Conservation (phyloP, 2,329 filamentous ascomycete genomes). For the Fusarium sp. region DNA sequence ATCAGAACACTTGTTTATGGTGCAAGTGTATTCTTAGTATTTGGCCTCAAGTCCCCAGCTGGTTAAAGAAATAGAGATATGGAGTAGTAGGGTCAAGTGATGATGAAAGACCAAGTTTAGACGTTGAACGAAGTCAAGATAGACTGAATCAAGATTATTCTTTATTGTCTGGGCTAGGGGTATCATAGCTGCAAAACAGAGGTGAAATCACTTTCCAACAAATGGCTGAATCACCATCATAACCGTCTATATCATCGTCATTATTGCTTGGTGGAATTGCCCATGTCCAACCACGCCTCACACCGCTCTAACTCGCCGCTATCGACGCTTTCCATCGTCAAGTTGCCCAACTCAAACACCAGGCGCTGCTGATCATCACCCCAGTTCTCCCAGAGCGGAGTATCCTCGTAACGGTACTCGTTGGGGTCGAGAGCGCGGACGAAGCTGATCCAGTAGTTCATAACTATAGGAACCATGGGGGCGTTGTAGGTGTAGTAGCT, state of each 20-base stretch:
- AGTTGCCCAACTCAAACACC: conserved; percentile 54
- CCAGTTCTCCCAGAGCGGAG: conserved; percentile 59
- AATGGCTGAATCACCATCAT: conserved; percentile 6
- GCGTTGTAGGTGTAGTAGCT: conserved; percentile 61
- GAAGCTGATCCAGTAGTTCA: conserved; percentile 65
- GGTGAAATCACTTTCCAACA: not conserved
- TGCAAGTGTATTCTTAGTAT: not conserved
- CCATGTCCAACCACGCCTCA: conserved; percentile 56
- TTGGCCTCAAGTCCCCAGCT: not conserved
- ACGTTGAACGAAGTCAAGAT: not conserved
- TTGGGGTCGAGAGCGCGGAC: conserved; percentile 61
- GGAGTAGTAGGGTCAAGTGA: not conserved
- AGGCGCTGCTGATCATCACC: conserved; percentile 48
- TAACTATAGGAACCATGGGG: conserved; percentile 58
- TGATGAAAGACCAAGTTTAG: not conserved
- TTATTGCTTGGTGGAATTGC: conserved; percentile 45
- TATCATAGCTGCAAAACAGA: conserved; percentile 28
- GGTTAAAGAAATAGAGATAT: not conserved
- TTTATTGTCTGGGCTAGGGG: conserved; percentile 15
- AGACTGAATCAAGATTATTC: not conserved
- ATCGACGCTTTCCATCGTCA: conserved; percentile 55
- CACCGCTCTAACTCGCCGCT: conserved; percentile 54
- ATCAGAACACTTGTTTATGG: conserved; percentile 2
- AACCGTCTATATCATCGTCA: conserved; percentile 7
- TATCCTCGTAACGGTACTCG: conserved; percentile 44